phyloP scores from a whole-genome alignment of 495 filamentous ascomycete genomes.

The Delitschia confertaspora region DNA sequence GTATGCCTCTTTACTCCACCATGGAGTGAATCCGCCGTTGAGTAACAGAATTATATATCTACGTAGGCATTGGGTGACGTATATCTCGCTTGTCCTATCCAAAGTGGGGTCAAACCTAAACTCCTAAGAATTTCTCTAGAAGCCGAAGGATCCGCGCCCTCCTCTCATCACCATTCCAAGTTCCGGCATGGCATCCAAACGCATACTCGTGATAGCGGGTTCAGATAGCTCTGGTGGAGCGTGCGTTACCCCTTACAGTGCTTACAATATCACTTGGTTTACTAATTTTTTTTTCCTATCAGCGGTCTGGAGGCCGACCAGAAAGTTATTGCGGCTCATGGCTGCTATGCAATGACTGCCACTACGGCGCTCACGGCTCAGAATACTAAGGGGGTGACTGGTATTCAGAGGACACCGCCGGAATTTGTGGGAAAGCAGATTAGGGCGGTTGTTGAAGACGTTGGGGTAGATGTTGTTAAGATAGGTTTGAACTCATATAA shows the following conservation, averaged over 20 bases:
- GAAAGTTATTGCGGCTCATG: constrained; percentile 84
- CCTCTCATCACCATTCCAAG: neutral
- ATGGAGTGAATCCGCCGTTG: too few species aligned
- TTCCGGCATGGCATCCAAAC: constrained; percentile 23
- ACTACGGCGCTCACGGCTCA: constrained; percentile 93
- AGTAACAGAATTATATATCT: too few species aligned
- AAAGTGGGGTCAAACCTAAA: too few species aligned
- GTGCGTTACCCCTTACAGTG: constrained; percentile 44
- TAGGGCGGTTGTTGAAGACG: constrained; percentile 69
- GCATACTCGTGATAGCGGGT: constrained; percentile 73
- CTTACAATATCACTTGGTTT: constrained; percentile 8
- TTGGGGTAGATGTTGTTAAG: constrained; percentile 85
- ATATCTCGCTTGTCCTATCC: too few species aligned
- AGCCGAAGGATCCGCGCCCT: too few species aligned
- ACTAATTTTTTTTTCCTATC: constrained; percentile 3
- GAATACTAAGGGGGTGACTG: constrained; percentile 77
- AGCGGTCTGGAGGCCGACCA: constrained; percentile 97
- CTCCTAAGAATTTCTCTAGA: too few species aligned
- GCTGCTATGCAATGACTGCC: constrained; percentile 91
- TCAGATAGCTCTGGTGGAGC: constrained; percentile 83
- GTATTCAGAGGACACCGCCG: constrained; percentile 69
- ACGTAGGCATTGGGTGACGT: too few species aligned
- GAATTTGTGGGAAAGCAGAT: constrained; percentile 78
- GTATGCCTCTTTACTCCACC: too few species aligned
- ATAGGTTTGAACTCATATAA: constrained; percentile 49